phyloP scores from a whole-genome alignment of 129 eudicot species.

The Artemisia tridentata region DNA sequence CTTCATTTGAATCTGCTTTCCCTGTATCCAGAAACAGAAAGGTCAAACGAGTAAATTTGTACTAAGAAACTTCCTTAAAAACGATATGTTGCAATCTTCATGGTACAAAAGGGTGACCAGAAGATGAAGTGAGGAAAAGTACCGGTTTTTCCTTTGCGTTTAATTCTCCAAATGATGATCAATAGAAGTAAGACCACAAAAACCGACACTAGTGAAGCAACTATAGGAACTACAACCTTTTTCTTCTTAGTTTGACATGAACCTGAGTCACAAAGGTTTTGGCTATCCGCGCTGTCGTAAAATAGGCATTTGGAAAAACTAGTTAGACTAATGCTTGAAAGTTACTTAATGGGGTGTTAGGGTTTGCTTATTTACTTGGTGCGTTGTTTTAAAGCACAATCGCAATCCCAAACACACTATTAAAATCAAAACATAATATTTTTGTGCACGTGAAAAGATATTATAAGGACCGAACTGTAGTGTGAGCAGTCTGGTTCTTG shows the following conservation, averaged over 20 bases:
- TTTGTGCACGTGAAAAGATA: neutral
- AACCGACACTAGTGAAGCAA: slow-evolving; percentile 23
- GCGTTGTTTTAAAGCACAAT: no score
- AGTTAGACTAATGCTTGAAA: neutral
- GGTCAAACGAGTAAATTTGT: slow-evolving; percentile 6
- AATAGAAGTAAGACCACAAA: slow-evolving; percentile 22
- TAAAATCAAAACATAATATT: neutral
- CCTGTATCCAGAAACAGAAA: slow-evolving; percentile 12
- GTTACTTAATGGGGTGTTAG: neutral
- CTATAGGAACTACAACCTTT: slow-evolving; percentile 21
- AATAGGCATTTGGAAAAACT: slow-evolving; percentile 1
- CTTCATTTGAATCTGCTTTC: slow-evolving; percentile 19
- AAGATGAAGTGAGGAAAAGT: slow-evolving; percentile 8
- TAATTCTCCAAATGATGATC: slow-evolving; percentile 30
- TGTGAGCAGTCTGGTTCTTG: slow-evolving; percentile 30
- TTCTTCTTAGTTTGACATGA: slow-evolving; percentile 29
- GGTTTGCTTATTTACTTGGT: no score
- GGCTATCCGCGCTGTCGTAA: slow-evolving; percentile 26
- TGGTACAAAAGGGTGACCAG: no score
- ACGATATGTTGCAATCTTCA: neutral
- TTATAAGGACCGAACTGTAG: slow-evolving; percentile 20
- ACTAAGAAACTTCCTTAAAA: neutral
- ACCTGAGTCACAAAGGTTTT: slow-evolving; percentile 26
- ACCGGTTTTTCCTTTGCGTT: slow-evolving; percentile 26
- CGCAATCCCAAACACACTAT: no score